Percentiles rank a stretch among this genome's conserved stretches.
These are phyloP conservation scores for Fusarium verticillioides DNA, from an alignment of 2,329 filamentous ascomycete species.

Conservation along the genomic window DNA sequence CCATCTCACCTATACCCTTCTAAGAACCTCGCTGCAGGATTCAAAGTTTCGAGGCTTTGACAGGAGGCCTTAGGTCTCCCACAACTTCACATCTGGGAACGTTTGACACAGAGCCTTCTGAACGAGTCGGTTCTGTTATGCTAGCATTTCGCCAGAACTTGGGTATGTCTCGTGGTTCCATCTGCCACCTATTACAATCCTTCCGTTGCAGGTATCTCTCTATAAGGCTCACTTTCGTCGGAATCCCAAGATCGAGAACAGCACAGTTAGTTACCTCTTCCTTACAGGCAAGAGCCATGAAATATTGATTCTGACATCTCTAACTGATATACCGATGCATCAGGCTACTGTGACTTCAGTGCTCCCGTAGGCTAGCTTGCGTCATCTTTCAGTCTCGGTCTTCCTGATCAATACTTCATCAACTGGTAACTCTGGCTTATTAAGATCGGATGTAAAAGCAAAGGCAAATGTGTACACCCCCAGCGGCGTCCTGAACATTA, in stretches of 20 bases:
- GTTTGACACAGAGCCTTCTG: background rate
- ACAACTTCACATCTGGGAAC: background rate
- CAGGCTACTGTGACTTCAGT: background rate
- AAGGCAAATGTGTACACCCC: background rate
- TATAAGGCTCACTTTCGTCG: background rate
- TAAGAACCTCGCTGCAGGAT: background rate
- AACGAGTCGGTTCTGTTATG: background rate
- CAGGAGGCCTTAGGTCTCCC: background rate
- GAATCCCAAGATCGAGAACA: background rate
- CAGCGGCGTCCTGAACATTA: background rate
- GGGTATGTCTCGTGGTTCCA: background rate
- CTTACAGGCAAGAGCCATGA: background rate
- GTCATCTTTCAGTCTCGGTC: background rate
- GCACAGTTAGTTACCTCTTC: background rate
- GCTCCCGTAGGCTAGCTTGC: background rate
- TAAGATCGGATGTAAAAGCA: background rate
- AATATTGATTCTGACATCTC: background rate
- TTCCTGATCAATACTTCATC: background rate
- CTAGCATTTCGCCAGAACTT: background rate
- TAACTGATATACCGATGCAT: background rate
- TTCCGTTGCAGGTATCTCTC: background rate
- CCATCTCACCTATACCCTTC: background rate
- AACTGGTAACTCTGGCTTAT: background rate
- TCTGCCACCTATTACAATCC: background rate
- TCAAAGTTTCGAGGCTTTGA: background rate